Evolutionary conservation across 805 yeast species (phyloP).

Genomic region (Isabelozyma pseudorhagii): DNA sequence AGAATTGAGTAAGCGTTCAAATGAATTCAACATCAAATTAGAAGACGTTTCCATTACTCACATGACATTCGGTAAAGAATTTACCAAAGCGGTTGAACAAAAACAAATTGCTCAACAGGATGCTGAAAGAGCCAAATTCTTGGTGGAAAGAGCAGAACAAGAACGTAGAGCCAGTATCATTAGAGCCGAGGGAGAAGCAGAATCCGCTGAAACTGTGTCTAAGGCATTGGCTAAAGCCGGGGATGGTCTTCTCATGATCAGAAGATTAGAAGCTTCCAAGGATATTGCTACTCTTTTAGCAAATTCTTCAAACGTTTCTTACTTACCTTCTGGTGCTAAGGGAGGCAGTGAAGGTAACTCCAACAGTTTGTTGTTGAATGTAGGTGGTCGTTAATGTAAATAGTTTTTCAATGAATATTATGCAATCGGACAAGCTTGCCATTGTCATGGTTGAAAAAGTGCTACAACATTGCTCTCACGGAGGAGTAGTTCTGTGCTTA

Average conservation of each 20-base stretch:
- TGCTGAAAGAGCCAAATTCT: slow-evolving; percentile 92
- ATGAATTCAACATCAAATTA: slow-evolving; percentile 83
- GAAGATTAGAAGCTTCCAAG: slow-evolving; percentile 95
- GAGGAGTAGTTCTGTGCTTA: too few relatives aligned
- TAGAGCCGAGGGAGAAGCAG: slow-evolving; percentile 99
- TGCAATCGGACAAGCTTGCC: background rate
- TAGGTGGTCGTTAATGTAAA: slow-evolving; percentile 61
- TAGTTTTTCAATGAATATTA: background rate
- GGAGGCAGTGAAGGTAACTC: slow-evolving; percentile 22
- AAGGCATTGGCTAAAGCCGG: slow-evolving; percentile 92
- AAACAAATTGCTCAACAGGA: slow-evolving; percentile 99
- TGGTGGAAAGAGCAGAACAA: slow-evolving; percentile 96
- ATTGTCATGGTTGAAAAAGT: too few relatives aligned
- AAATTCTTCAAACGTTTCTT: slow-evolving; percentile 78
- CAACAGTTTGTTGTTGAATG: slow-evolving; percentile 61
- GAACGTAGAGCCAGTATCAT: slow-evolving; percentile 93
- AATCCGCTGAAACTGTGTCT: slow-evolving; percentile 93
- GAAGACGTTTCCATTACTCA: slow-evolving; percentile 98
- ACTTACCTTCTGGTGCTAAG: slow-evolving; percentile 62
- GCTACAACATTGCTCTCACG: too few relatives aligned
- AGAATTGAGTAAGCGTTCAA: slow-evolving; percentile 79
- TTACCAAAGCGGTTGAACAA: slow-evolving; percentile 97
- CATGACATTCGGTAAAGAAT: slow-evolving; percentile 94
- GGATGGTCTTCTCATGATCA: slow-evolving; percentile 87
- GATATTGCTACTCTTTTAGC: slow-evolving; percentile 91